Percentiles rank a stretch among this genome's conserved stretches.
Conservation (phyloP, 257 asterid genomes). For the Salvia rosmarinus region DNA sequence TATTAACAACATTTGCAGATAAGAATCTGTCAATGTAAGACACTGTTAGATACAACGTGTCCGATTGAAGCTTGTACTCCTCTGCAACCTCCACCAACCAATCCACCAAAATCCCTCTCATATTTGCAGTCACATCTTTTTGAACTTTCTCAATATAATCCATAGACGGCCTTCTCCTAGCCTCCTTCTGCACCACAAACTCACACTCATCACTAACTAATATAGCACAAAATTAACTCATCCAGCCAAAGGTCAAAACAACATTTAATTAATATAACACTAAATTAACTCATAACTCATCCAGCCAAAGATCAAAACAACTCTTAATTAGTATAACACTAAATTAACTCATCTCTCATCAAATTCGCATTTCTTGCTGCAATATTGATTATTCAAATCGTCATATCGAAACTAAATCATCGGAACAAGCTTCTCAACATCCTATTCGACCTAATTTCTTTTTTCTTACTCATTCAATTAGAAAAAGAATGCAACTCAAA, state of each 20-base stretch:
- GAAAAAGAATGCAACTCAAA: background rate
- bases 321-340: background rate
- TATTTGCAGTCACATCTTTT: conserved; percentile 63
- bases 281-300: background rate
- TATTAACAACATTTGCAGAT: conserved; percentile 43
- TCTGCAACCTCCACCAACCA: conserved; percentile 89
- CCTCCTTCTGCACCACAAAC: conserved; percentile 41
- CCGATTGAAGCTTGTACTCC: conserved; percentile 73
- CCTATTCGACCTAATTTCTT: background rate
- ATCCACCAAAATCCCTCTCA: conserved; percentile 83
- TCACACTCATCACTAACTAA: background rate
- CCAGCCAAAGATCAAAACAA: background rate
- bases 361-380: background rate
- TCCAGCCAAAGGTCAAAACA: background rate
- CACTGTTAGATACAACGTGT: conserved; percentile 65
- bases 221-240: background rate
- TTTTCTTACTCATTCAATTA: background rate
- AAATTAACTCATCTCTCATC: background rate
- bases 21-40: conserved; percentile 68
- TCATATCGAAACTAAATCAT: background rate
- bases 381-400: too few relatives aligned
- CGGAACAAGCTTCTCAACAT: background rate
- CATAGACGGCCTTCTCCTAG: conserved; percentile 52
- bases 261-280: background rate
- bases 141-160: conserved; percentile 67